phyloP scores from a whole-genome alignment of 2,329 filamentous ascomycete genomes.

The Amesomyces nigricolor region DNA sequence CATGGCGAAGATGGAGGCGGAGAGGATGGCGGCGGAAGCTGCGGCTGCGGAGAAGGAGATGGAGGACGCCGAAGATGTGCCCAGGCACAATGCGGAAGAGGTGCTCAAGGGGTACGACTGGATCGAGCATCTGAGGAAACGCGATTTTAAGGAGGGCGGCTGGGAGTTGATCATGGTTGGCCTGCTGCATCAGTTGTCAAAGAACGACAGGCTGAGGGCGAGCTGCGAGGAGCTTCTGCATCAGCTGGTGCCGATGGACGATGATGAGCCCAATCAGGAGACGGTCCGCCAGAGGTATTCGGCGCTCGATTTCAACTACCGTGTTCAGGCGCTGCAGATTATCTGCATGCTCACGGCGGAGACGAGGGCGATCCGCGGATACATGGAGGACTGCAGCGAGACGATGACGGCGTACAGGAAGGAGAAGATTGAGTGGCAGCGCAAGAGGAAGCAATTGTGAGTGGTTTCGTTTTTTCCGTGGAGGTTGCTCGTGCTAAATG shows the following conservation, averaged over 20 bases:
- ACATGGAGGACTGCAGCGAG: constrained; percentile 87
- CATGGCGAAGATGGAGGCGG: constrained; percentile 72
- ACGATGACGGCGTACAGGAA: constrained; percentile 94
- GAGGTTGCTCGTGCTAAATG: constrained; percentile 25
- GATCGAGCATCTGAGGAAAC: constrained; percentile 76
- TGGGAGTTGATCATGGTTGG: constrained; percentile 91
- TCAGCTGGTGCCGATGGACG: constrained; percentile 71
- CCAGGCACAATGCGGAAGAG: constrained; percentile 66
- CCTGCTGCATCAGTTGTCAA: constrained; percentile 76
- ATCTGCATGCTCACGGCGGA: constrained; percentile 80
- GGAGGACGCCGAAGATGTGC: constrained; percentile 41
- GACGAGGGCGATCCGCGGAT: constrained; percentile 78
- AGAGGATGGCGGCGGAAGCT: constrained; percentile 57
- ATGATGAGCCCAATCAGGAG: constrained; percentile 70
- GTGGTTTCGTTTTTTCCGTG: constrained; percentile 29
- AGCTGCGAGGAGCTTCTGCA: constrained; percentile 73
- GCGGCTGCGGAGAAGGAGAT: constrained; percentile 48
- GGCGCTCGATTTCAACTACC: constrained; percentile 73
- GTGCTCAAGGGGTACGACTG: constrained; percentile 71
- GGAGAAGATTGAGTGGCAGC: constrained; percentile 89
- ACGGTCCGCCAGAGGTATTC: constrained; percentile 69
- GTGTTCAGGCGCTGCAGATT: constrained; percentile 74
- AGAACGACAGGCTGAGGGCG: constrained; percentile 63
- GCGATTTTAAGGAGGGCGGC: constrained; percentile 80
- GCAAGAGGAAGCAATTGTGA: constrained; percentile 63